Conservation (phyloP, 371 early-diverging fungal species). For the Dichotomocladium elegans region DNA sequence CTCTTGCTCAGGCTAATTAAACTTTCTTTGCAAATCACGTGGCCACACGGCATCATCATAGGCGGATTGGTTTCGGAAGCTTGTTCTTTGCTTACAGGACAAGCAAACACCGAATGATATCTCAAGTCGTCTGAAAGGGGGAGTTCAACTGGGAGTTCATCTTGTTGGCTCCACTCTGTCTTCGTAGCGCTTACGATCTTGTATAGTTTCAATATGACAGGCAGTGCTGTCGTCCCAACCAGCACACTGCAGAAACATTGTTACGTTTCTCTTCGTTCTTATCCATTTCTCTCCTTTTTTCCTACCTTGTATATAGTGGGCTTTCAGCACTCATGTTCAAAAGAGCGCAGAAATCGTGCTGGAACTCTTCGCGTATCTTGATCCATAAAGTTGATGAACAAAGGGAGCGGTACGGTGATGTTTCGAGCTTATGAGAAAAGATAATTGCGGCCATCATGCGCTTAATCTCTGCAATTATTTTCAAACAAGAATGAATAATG, state of each 20-base stretch:
- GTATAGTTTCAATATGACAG: constrained; percentile 86
- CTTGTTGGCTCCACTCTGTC: constrained; percentile 87
- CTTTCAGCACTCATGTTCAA: constrained; percentile 74
- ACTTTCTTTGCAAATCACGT: constrained; percentile 92
- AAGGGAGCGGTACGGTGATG: constrained; percentile 71
- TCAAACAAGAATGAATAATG: not conserved
- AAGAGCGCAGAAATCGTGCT: constrained; percentile 83
- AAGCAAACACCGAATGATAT: constrained; percentile 96
- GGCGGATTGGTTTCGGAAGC: constrained; percentile 94
- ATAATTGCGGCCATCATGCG: constrained; percentile 54
- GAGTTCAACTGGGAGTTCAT: constrained; percentile 90
- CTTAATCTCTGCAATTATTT: constrained; percentile 69
- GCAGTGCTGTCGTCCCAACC: constrained; percentile 88
- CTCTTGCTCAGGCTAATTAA: constrained; percentile 77
- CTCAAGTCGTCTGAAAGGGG: constrained; percentile 76
- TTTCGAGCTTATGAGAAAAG: constrained; percentile 7
- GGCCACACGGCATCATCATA: constrained; percentile 97
- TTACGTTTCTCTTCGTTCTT: not conserved
- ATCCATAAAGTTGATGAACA: constrained; percentile 49
- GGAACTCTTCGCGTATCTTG: constrained; percentile 72
- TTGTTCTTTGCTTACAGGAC: constrained; percentile 96
- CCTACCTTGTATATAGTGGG: constrained; percentile 74
- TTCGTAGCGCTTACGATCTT: constrained; percentile 78
- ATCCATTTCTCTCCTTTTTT: not conserved
- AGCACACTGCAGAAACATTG: constrained; percentile 43